These are phyloP conservation scores for Lachancea mirantina DNA, from an alignment of 805 yeast genomes.

Conservation along the genomic window DNA sequence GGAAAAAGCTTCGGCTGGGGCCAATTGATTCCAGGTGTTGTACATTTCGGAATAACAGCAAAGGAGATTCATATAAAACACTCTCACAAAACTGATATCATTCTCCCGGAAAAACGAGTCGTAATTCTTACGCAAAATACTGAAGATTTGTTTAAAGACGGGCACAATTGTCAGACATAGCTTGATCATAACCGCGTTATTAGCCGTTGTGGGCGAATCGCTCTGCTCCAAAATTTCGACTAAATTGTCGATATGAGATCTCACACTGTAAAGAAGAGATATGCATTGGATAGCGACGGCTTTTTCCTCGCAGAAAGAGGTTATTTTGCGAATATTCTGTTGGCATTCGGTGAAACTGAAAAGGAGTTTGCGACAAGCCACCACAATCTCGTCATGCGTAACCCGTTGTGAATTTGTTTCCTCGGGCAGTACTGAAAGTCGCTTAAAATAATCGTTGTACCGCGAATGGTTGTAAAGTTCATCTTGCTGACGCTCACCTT, in stretches of 20 bases:
- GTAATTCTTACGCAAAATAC: conserved; percentile 42
- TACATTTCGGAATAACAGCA: conserved; percentile 60
- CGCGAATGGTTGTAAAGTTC: conserved; percentile 33
- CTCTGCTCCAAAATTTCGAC: conserved; percentile 52
- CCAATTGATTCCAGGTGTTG: conserved; percentile 49
- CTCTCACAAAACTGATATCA: conserved; percentile 58
- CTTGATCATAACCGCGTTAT: conserved; percentile 31
- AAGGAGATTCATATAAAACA: conserved; percentile 52
- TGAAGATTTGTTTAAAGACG: conserved; percentile 47
- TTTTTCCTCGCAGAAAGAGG: conserved; percentile 52
- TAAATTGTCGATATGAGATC: conserved; percentile 48
- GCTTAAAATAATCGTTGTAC: conserved; percentile 56
- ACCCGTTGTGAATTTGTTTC: conserved; percentile 20
- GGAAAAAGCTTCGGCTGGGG: conserved; percentile 11
- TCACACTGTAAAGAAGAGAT: conserved; percentile 43
- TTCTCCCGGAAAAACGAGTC: conserved; percentile 44
- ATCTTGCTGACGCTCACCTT: conserved; percentile 8
- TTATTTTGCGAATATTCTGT: conserved; percentile 47
- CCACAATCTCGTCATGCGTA: conserved; percentile 28
- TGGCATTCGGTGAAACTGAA: conserved; percentile 62
- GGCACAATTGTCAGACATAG: conserved; percentile 33
- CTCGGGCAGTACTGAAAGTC: conserved; percentile 60
- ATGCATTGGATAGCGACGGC: conserved; percentile 48
- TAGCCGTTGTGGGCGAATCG: conserved; percentile 26
- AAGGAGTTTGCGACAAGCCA: conserved; percentile 49